phyloP scores from a whole-genome alignment of 352 stramenopile genomes.

The Globisporangium abappressorium region DNA sequence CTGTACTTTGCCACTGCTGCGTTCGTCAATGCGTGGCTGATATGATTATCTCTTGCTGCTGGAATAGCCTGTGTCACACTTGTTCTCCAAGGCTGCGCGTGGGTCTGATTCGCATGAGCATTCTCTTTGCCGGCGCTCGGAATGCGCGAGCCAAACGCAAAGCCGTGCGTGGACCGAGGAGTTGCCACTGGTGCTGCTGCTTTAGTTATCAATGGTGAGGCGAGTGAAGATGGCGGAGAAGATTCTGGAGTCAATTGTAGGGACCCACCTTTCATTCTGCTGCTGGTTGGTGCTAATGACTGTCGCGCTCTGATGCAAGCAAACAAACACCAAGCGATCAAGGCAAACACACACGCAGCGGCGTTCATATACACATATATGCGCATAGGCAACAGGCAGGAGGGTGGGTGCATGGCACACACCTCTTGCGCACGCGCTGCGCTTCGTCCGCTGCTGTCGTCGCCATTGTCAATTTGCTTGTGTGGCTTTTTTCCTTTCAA shows the following conservation, averaged over 20 bases:
- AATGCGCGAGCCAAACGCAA: conserved; percentile 13
- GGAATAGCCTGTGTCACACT: background rate
- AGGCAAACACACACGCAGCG: background rate
- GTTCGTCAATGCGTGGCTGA: background rate
- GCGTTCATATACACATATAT: background rate
- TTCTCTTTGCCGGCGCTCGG: conserved; percentile 2
- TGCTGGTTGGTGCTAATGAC: conserved; percentile 7
- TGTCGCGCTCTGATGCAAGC: conserved; percentile 9
- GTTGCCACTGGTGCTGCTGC: background rate
- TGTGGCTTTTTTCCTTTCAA: conserved; percentile 8
- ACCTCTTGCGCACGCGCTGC: conserved; percentile 14
- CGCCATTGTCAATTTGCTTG: background rate
- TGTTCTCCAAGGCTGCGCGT: background rate
- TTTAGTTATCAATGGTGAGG: background rate
- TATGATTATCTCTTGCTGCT: conserved; percentile 1
- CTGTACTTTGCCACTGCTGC: background rate
- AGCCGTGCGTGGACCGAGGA: background rate
- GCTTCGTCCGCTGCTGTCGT: background rate
- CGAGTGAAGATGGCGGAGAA: background rate
- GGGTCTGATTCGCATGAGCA: background rate
- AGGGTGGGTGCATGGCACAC: background rate
- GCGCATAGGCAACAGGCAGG: background rate
- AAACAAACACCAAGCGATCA: conserved; percentile 1
- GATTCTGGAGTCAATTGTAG: background rate
- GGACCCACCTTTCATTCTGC: conserved; percentile 5